Base-by-base conservation (phyloP, 139 green algal genomes). In the Chlorella sp. region DNA sequence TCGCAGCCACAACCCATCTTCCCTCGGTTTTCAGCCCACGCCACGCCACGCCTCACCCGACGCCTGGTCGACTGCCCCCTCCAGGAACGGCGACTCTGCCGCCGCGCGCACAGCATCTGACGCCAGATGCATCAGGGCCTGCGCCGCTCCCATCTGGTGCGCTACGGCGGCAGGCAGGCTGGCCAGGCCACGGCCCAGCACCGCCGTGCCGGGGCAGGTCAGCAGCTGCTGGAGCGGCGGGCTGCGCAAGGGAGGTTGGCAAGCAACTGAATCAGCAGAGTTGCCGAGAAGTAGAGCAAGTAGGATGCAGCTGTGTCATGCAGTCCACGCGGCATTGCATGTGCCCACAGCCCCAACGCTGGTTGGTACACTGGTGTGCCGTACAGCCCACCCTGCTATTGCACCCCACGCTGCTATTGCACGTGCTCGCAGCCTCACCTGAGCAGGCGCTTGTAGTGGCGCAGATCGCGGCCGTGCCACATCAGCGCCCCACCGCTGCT, bases 391-490 rank as follows among this genome's bases (percentile, higher is more conserved):
- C 29, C 35, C 46, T 9, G 8, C 74, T 19, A 55, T 55, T 55
- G 17, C 46, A 55, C 46, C 19, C 46, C 15, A 55, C 46, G 17
- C 46, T 27, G 46, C 15, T 29, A 14, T 43, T 7, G n/a, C n/a
- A n/a, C 46, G 17, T 55, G 17, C 46, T 2, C 46, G 19, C 46
- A 55, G 17, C n/a, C n/a, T n/a, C n/a, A n/a, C n/a, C 89, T 88
- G 35, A 95, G 70, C 68, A 92, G 85, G n/a, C 90, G 87, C 53
- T 82, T 83, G 75, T 89, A 92, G 45, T 88, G 81, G 5, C 86
- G 80, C 78, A 94, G 74, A 62, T 94, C 88, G 5, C 89, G 79
- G 2, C 90, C 87, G 43, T 96, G 87, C 91, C 91, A 96, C 72
- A 90, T 81, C 76, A 94, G 85, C 4, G 76, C 75, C 5, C 91